Evolutionary conservation across 768 basidiomycete genomes (phyloP).

Genomic region (Xerocomellus chrysenteron): DNA sequence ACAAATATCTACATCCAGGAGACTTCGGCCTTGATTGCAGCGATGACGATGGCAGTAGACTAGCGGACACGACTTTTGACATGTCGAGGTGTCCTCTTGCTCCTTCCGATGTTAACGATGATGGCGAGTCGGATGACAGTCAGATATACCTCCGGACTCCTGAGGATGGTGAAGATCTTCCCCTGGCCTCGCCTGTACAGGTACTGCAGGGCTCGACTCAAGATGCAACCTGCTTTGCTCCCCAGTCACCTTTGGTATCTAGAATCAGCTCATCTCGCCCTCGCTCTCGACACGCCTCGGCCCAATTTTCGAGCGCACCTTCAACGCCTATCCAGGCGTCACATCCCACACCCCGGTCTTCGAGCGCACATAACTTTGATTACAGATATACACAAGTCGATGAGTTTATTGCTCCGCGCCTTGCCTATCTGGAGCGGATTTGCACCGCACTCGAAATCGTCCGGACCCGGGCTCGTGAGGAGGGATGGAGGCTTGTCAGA

Average conservation of each 20-base stretch:
- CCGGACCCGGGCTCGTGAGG: constrained; percentile 40
- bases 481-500: constrained; percentile 41
- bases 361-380: not conserved
- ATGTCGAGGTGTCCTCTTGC: constrained; percentile 16
- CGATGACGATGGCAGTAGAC: constrained; percentile 3
- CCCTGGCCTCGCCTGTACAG: constrained; percentile 1
- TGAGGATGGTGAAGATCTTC: constrained; percentile 22
- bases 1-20: constrained; percentile 6
- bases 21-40: constrained; percentile 8
- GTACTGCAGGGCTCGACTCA: not conserved
- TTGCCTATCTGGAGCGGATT: constrained; percentile 36
- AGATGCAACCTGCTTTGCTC: not conserved
- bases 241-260: constrained; percentile 13
- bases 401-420: constrained; percentile 16
- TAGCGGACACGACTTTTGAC: constrained; percentile 20
- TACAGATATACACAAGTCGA: constrained; percentile 3
- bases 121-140: constrained; percentile 30
- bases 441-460: constrained; percentile 42
- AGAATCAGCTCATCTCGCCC: constrained; percentile 28
- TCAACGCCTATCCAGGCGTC: not conserved
- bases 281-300: constrained; percentile 21
- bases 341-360: constrained; percentile 6
- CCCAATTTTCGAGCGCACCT: not conserved
- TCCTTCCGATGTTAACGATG: constrained; percentile 29
- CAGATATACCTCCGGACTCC: constrained; percentile 28